These are phyloP conservation scores for Fusarium sp. DNA, from an alignment of 2,329 filamentous ascomycete genomes.

Conservation along the genomic window DNA sequence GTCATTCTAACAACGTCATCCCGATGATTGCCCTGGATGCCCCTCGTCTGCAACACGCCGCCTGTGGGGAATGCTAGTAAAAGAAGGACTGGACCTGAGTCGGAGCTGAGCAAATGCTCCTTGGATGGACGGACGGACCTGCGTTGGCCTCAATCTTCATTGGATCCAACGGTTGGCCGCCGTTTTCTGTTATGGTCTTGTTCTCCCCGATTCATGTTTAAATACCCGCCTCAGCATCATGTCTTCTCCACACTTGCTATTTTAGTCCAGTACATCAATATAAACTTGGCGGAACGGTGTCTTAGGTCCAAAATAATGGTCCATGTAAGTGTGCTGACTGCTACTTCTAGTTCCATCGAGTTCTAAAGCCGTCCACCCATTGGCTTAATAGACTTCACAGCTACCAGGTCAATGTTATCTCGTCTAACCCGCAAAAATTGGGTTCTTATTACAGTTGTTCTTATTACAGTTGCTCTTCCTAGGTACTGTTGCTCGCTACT, in stretches of 20 bases:
- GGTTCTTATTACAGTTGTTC: background rate
- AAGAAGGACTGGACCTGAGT: background rate
- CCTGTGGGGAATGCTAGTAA: constrained; percentile 20
- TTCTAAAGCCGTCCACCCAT: background rate
- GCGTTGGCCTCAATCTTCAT: constrained; percentile 15
- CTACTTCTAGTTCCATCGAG: background rate
- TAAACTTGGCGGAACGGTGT: background rate
- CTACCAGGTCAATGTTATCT: background rate
- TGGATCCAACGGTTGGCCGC: background rate
- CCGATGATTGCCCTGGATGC: constrained; percentile 13
- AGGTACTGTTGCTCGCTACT: background rate
- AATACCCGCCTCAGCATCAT: constrained; percentile 23
- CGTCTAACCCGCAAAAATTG: constrained; percentile 3
- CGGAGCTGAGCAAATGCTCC: constrained; percentile 27
- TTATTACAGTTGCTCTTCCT: background rate
- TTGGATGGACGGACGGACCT: constrained; percentile 30
- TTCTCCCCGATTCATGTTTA: constrained; percentile 2
- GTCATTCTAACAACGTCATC: constrained; percentile 40
- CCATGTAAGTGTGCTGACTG: background rate
- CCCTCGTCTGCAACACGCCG: constrained; percentile 10
- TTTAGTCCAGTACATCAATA: constrained; percentile 1
- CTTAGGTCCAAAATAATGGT: background rate
- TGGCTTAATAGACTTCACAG: background rate
- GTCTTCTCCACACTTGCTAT: constrained; percentile 15
- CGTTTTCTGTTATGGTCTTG: constrained; percentile 8